Evolutionary conservation across 257 asterid genomes (phyloP).

Genomic region (Buddleja alternifolia): DNA sequence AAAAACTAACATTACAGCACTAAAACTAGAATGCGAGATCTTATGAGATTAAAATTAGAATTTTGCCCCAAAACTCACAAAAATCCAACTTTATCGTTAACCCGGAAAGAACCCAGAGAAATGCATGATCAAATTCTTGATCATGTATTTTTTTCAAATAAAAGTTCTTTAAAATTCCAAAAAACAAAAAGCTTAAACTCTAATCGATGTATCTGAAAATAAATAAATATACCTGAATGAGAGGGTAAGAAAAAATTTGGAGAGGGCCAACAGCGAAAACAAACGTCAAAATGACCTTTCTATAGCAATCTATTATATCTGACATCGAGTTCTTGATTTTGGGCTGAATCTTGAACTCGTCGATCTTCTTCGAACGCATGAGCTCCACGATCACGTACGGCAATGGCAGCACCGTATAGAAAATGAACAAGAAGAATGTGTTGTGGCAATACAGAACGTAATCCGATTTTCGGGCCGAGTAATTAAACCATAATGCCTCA

Average conservation of each 20-base stretch:
- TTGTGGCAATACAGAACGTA: constrained; percentile 62
- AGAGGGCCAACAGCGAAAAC: constrained; percentile 63
- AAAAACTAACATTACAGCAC: too few relatives aligned
- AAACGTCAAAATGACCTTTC: constrained; percentile 49
- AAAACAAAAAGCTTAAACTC: not conserved
- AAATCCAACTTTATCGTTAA: too few relatives aligned
- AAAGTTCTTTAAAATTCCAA: not conserved
- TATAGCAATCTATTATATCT: constrained; percentile 60
- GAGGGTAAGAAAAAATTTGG: constrained; percentile 62
- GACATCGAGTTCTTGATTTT: constrained; percentile 46
- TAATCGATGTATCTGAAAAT: too few relatives aligned
- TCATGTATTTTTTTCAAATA: too few relatives aligned
- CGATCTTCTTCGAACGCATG: constrained; percentile 42
- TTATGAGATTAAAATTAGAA: too few relatives aligned
- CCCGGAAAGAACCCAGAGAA: too few relatives aligned
- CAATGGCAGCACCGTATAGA: constrained; percentile 61
- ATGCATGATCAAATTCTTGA: too few relatives aligned
- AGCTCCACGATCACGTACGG: constrained; percentile 59
- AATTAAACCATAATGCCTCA: constrained; percentile 66
- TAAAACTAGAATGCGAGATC: too few relatives aligned
- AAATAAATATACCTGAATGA: constrained; percentile 45
- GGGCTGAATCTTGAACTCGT: constrained; percentile 68
- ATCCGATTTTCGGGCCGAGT: constrained; percentile 62
- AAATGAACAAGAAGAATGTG: constrained; percentile 58
- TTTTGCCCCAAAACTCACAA: too few relatives aligned